Base-by-base conservation (phyloP, 208 protist genomes). In the Lotmaria passim region DNA sequence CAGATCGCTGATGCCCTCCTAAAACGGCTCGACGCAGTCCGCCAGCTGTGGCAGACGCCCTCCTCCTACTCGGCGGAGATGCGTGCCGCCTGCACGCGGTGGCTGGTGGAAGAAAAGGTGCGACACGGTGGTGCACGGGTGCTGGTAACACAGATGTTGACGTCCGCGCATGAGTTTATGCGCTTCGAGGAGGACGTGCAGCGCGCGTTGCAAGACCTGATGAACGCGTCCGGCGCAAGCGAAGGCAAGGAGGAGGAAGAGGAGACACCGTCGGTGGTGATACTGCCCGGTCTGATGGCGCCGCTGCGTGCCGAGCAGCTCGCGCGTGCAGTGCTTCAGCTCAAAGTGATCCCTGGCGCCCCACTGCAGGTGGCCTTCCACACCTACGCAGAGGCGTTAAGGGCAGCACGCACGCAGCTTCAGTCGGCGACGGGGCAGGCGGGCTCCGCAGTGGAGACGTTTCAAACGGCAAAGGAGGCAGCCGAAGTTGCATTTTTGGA, bases 141-240 rank as follows among this genome's bases (percentile, higher is more conserved):
- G 38, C 64, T 87, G 1, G 56, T 87, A 39, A 82, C 82, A 15
- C 82, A 83, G 70, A 73, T 77, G 55, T 34, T 77, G 43, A 68
- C 76, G 34, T 70, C 57, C 23, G 82, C 71, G 15, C 43, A 57
- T 2, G 78, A 81, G 70, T 84, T 87, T 39, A 14, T 56, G 7
- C 17, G 15, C 12, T 84, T 77, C 64, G 74, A 41, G 2, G 60
- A 69, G 7, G 67, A 68, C 26, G 53, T 81, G 24, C 68, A 69
- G 23, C 26, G 51, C 7, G 75, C 53, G 24, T 53, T 81, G 43
- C 53, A n/a, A 3, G 39, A 53, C 3, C 48, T 69, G 6, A 44
- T 63, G 10, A 12, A 48, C 56, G 50, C 26, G 39, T 21, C 31
- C 30, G 19, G 38, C 24, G 17, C 44, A 46, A n/a, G 8, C 15